phyloP scores from a whole-genome alignment of 108 stramenopile genomes.

The Bacterosira constricta region DNA sequence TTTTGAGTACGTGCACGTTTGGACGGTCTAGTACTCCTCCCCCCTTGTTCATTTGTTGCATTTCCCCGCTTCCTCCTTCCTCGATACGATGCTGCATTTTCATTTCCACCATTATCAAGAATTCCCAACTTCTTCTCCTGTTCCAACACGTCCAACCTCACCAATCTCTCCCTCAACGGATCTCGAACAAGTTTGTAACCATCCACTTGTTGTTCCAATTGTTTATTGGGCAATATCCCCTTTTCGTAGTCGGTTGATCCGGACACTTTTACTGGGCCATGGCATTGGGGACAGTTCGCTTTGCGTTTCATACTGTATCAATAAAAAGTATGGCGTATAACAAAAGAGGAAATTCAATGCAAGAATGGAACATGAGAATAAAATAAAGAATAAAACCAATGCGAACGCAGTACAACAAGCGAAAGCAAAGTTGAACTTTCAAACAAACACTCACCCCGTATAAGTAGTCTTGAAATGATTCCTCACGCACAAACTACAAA shows the following conservation, averaged over 20 bases:
- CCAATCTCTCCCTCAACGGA: constrained; percentile 13
- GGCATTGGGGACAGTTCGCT: constrained; percentile 28
- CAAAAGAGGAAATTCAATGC: background rate
- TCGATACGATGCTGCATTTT: background rate
- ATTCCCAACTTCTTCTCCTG: background rate
- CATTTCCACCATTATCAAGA: background rate
- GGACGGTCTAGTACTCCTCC: background rate
- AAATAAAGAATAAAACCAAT: background rate
- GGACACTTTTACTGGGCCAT: constrained; percentile 9
- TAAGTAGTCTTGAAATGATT: constrained; percentile 24
- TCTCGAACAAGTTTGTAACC: constrained; percentile 22
- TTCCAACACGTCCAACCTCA: constrained; percentile 27
- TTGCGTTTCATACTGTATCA: constrained; percentile 28
- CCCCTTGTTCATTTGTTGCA: background rate
- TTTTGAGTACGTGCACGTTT: constrained; percentile 24
- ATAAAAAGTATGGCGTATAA: background rate
- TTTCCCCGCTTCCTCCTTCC: background rate
- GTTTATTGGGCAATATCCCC: constrained; percentile 15
- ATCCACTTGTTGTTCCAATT: constrained; percentile 22
- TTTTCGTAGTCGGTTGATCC: constrained; percentile 19
- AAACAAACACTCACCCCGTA: background rate
- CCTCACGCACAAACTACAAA: constrained; percentile 65
- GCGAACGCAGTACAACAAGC: constrained; percentile 21
- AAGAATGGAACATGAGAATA: background rate
- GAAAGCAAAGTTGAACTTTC: constrained; percentile 24